A percentile compares a stretch with the other conserved stretches of the same genome.
phyloP scores from a whole-genome alignment of 805 yeast species.

The Nakazawaea anatomiae region DNA sequence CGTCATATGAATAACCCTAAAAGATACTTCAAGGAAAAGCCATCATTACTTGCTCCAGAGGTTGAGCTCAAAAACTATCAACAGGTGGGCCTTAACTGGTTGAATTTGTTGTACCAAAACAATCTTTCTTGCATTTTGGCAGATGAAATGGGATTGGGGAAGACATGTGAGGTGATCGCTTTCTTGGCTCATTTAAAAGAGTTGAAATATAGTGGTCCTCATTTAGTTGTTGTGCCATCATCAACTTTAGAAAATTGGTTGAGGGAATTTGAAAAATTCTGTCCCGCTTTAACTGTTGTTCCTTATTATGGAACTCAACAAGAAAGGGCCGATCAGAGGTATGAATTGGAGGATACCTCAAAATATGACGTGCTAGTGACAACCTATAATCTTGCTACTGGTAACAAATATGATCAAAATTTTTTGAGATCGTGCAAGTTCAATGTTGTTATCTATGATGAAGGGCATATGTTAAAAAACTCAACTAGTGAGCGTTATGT shows the following conservation, averaged over 20 bases:
- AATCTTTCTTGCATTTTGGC: conserved; percentile 89
- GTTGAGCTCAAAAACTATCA: conserved; percentile 81
- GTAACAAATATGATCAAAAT: conserved; percentile 73
- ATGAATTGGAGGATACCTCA: conserved; percentile 49
- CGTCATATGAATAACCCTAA: conserved; percentile 12
- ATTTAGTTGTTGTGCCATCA: conserved; percentile 90
- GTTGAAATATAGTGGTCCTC: conserved; percentile 61
- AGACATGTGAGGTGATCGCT: conserved; percentile 93
- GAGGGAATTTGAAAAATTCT: conserved; percentile 85
- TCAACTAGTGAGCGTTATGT: conserved; percentile 80
- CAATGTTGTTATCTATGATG: conserved; percentile 90
- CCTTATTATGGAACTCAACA: conserved; percentile 89
- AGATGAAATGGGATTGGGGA: conserved; percentile 98
- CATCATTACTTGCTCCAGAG: conserved; percentile 55
- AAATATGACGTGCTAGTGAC: conserved; percentile 87
- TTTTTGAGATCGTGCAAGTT: conserved; percentile 72
- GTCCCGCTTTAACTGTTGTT: conserved; percentile 75
- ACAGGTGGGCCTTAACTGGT: conserved; percentile 97
- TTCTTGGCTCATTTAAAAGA: conserved; percentile 83
- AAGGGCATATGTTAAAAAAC: conserved; percentile 95
- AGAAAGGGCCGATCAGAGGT: conserved; percentile 82
- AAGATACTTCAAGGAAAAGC: conserved; percentile 63
- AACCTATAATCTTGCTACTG: conserved; percentile 88
- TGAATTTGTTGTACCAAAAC: conserved; percentile 69
- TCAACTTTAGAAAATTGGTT: conserved; percentile 97